Evolutionary conservation across 1,284 basidiomycete genomes (phyloP).

Genomic region (Somion occarium): DNA sequence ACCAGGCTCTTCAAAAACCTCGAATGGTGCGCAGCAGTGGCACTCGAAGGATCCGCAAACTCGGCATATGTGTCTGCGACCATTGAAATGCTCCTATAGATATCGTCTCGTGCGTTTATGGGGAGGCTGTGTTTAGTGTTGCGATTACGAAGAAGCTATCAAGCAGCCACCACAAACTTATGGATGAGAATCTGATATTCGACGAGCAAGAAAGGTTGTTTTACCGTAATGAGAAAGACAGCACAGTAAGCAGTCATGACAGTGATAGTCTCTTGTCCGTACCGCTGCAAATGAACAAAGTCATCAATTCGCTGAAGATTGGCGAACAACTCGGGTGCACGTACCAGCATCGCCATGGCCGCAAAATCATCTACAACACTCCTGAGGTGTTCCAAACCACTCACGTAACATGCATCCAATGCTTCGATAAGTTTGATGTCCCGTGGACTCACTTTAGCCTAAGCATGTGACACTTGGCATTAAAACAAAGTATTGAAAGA

Average conservation of each 20-base stretch:
- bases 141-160: constrained; percentile 62
- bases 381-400: constrained; percentile 61
- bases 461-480: too few relatives aligned
- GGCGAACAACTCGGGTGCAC: too few relatives aligned
- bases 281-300: constrained; percentile 44
- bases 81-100: constrained; percentile 56
- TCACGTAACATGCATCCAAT: constrained; percentile 64
- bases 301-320: background rate
- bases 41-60: constrained; percentile 54
- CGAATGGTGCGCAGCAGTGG: constrained; percentile 60
- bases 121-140: constrained; percentile 49
- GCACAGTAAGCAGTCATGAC: constrained; percentile 83
- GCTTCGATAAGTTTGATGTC: too few relatives aligned
- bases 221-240: constrained; percentile 68
- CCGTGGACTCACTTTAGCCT: too few relatives aligned
- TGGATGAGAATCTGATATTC: background rate
- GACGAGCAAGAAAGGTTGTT: constrained; percentile 15
- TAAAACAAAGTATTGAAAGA: background rate
- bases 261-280: constrained; percentile 76
- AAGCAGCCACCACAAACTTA: background rate
- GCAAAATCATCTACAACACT: constrained; percentile 72
- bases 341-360: constrained; percentile 67
- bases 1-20: constrained; percentile 71
- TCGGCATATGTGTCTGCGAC: constrained; percentile 73
- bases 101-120: constrained; percentile 53